Evolutionary conservation across 2,329 filamentous ascomycete species (phyloP).

Genomic region (Lachnum nothofagi): DNA sequence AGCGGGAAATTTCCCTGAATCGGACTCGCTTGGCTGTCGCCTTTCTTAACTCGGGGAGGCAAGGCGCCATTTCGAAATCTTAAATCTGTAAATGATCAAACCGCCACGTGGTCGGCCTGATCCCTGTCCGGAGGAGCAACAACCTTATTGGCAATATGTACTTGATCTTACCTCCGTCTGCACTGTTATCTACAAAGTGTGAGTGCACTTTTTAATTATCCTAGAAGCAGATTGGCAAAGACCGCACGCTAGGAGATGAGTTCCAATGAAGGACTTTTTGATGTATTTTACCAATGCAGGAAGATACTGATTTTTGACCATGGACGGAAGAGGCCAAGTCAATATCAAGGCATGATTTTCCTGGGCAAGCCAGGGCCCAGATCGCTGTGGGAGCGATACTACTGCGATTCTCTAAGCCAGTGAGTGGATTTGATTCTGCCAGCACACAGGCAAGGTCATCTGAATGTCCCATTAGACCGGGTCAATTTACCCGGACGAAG

Average conservation of each 20-base stretch:
- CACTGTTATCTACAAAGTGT: not conserved
- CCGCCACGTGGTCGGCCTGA: not conserved
- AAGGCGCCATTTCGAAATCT: not conserved
- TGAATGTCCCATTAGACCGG: slow-evolving; percentile 1
- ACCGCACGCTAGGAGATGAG: too few relatives aligned
- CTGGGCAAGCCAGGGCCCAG: not conserved
- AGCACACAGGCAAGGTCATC: not conserved
- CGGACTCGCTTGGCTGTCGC: not conserved
- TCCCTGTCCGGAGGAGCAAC: not conserved
- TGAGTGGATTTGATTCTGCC: not conserved
- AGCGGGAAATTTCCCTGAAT: not conserved
- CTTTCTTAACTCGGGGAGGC: not conserved
- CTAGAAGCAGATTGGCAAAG: too few relatives aligned
- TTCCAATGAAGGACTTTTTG: too few relatives aligned
- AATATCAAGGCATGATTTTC: too few relatives aligned
- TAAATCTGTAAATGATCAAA: not conserved
- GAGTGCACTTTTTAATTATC: too few relatives aligned
- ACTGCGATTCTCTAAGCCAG: too few relatives aligned
- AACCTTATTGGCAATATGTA: not conserved
- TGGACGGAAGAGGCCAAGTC: too few relatives aligned
- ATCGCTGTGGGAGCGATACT: not conserved
- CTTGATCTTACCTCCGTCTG: not conserved
- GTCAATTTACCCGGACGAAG: not conserved
- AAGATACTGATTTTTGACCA: too few relatives aligned
- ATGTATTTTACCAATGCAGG: too few relatives aligned